Base-by-base conservation (phyloP, 345 rosid species). In the Melaleuca quinquenervia region DNA sequence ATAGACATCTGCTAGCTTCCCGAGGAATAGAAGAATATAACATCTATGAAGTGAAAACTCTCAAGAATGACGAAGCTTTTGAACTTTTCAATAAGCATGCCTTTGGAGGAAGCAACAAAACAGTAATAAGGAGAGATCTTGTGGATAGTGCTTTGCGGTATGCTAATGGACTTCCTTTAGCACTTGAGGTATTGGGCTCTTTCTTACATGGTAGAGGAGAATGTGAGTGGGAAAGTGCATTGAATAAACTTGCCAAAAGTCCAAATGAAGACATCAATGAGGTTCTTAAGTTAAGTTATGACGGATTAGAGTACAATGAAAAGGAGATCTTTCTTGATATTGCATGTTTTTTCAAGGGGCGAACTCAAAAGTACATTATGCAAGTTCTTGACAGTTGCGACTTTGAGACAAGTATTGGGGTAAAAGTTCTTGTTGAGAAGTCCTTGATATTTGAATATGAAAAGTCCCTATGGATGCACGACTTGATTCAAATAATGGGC, bases 361-460 rank as follows among this genome's bases (percentile, higher is more conserved):
- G 3, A 24, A 0, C 0, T 11, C 53, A 0, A 53, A 0, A 32
- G 27, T 20, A 52, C 41, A 41, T 51, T 15, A 24, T 1, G 29
- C 11, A 56, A 1, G 29, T 56, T 56, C 29, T 56, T 26, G 15
- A 56, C 1, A 0, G 1, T 24, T 83, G 74, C 8, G 11, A 53
- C 21, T 83, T 8, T 36, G 6, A 36, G 50, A 20, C 85, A 12
- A 56, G 2, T 20, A 49, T 48, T 51, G 85, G 85, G 6, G 11
- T 53, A 22, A 0, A 18, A 1, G 16, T 49, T 83, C 49, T 83
- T 27, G 8, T 83, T 32, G 85, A 11, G 15, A 27, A 32, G 15
- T 52, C 64, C 21, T 32, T 83, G 11, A 29, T 83, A 13, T 5
- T 3, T 26, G 3, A 12, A 50, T 3, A 26, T 11, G 0, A 0